Conservation (phyloP, 495 filamentous ascomycete species). For the Jackrogersella multiformis region DNA sequence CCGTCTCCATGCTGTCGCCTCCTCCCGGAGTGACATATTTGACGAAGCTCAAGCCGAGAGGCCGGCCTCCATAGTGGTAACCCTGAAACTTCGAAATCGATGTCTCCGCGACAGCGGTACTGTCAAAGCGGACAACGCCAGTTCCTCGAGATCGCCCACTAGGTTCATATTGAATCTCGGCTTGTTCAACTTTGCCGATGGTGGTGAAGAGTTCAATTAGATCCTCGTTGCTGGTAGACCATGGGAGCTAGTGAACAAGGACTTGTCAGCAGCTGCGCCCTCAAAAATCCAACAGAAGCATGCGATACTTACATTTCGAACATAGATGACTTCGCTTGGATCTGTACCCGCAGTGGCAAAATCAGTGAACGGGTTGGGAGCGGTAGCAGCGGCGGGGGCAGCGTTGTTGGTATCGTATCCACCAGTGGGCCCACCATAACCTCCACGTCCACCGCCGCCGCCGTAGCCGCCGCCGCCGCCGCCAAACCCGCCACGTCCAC, state of each 20-base stretch:
- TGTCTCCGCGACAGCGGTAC: constrained; percentile 83
- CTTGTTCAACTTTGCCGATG: constrained; percentile 96
- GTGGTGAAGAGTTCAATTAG: constrained; percentile 95
- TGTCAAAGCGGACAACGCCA: constrained; percentile 94
- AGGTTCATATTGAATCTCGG: constrained; percentile 97
- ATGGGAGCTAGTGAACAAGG: constrained; percentile 74
- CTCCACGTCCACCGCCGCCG: constrained; percentile 51
- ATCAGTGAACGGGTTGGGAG: constrained; percentile 97
- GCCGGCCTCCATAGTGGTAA: constrained; percentile 96
- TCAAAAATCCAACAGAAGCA: background rate
- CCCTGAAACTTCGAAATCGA: constrained; percentile 97
- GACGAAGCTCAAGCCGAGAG: constrained; percentile 89
- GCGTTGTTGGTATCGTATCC: constrained; percentile 52
- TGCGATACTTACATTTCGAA: constrained; percentile 85
- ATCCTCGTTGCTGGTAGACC: constrained; percentile 99
- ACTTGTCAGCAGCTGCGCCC: constrained; percentile 36
- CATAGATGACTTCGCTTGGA: constrained; percentile 84
- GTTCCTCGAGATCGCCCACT: constrained; percentile 95
- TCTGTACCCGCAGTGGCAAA: constrained; percentile 89
- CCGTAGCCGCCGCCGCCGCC: constrained; percentile 50
- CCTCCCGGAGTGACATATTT: constrained; percentile 78
- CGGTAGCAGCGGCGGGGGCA: constrained; percentile 63
- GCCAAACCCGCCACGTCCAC: constrained; percentile 52
- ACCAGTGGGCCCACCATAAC: constrained; percentile 54
- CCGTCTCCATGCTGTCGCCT: constrained; percentile 83